Evolutionary conservation across 2,329 filamentous ascomycete genomes (phyloP), one percentile per base, ranked within the genome.

Genomic region (Colletotrichum lentis): DNA sequence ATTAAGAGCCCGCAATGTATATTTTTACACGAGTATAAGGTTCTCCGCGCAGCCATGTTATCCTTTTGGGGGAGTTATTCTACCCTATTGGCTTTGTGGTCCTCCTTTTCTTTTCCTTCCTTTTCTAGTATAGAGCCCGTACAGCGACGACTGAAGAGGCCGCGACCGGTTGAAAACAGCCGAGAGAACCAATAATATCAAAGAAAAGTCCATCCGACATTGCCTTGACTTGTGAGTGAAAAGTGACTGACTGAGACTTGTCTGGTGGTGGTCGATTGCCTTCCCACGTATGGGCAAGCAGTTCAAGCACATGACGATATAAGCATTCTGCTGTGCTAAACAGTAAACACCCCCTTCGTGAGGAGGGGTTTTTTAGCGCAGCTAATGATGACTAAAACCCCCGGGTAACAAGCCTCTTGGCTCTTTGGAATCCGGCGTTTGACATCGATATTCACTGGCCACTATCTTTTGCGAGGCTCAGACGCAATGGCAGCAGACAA

Each of bases 1-100:
- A 56, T 3, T 27, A 44, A 60, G 18, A 60, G 37, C 46, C 18
- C 22, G 35, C 22, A 20, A 52, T 60, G 20, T 43, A 60, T 57
- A 57, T 60, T 43, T 31, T 35, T 52, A 60, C 7, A 35, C 57
- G 35, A 60, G 57, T 43, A 60, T 60, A 46, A n/a, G 57, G 22
- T 27, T 60, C 12, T 60, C 20, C n/a, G 46, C 22, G 46, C 35
- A 44, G 27, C 22, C 31, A 52, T 27, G 10, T 18, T 31, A 39
- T 49, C 5, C 43, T 31, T 24, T 24, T 24, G n/a, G 31, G 31
- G n/a, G 43, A 20, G 16, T 27, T 22, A 27, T 22, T 27, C 16
- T 8, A 11, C n/a, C 22, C 35, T 10, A 22, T 11, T n/a, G 11
- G 39, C 39, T 39, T 39, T 41, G n/a, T 18, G 20, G n/a, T 41